Evolutionary conservation across 106 monocot genomes (phyloP), one percentile per base, ranked within the genome.

Genomic region (Ottelia alismoides): DNA sequence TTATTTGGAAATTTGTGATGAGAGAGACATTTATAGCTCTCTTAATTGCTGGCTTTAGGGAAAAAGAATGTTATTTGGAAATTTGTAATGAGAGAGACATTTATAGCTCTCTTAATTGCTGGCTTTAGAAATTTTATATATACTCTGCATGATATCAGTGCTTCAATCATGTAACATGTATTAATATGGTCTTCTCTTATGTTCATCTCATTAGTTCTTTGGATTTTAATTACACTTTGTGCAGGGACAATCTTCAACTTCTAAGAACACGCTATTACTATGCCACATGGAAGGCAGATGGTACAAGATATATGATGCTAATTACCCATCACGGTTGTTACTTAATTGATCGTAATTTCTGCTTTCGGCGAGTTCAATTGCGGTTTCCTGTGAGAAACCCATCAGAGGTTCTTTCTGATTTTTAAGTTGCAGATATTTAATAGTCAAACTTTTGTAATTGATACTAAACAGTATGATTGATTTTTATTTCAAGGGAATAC

Each of bases 261-360:
- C 61, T 96, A 31, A 88, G 88, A 40, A 88, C 88, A 29, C 72
- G 94, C 20, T 96, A 96, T 44, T 96, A 96, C 61, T 96, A 85
- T 72, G 81, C 94, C 53, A 96, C 94, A 20, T 96, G 94, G 94
- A 96, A 96, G 70, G 94, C 94, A 53, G 94, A 96, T 76, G 94
- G 94, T 10, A 96, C 94, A 20, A 78, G 88, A 60, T 96, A 96
- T 65, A 88, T 96, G 94, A 96, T 96, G 88, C 84, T 96, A 51
- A 78, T 96, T 55, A 70, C 75, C 18, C 52, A 40, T 11, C 71
- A 88, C 59, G 94, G 94, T 21, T 96, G 94, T 45, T 96, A 82
- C 26, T 76, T 96, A 63, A 79, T 96, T 52, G 94, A 96, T 67
- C 70, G 94, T 30, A 96, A 81, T 58, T 96, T 96, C 61, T 61